phyloP scores from a whole-genome alignment of 169 alveolate genomes.

The Babesia bigemina region DNA sequence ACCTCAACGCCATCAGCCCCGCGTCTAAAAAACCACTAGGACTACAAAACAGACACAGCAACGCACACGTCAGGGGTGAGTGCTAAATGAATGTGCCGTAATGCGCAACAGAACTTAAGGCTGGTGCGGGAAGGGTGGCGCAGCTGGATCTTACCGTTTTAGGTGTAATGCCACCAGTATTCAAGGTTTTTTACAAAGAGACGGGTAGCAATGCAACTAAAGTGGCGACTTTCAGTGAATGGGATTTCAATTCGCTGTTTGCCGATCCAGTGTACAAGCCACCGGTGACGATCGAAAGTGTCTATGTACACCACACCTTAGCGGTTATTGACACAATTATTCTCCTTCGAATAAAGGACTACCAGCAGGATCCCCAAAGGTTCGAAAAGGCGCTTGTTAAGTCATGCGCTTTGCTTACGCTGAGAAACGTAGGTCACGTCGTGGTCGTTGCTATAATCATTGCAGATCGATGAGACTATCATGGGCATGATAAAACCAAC shows the following conservation, averaged over 20 bases:
- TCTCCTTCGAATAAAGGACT: slow-evolving; percentile 18
- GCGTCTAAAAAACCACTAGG: slow-evolving; percentile 38
- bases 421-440: slow-evolving; percentile 36
- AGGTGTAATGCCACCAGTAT: slow-evolving; percentile 43
- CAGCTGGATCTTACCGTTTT: slow-evolving; percentile 58
- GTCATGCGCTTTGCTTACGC: slow-evolving; percentile 40
- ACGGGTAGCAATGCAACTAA: slow-evolving; percentile 6
- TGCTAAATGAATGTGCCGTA: not conserved
- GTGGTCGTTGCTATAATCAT: not conserved
- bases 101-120: slow-evolving; percentile 35
- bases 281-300: slow-evolving; percentile 23
- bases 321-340: slow-evolving; percentile 42
- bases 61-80: slow-evolving; percentile 56
- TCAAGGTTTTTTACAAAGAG: slow-evolving; percentile 40
- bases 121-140: slow-evolving; percentile 48
- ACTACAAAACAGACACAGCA: slow-evolving; percentile 48
- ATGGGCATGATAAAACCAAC: slow-evolving; percentile 39
- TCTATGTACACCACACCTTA: slow-evolving; percentile 18
- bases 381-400: slow-evolving; percentile 17
- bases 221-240: slow-evolving; percentile 22
- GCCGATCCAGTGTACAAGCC: slow-evolving; percentile 29
- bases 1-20: slow-evolving; percentile 25
- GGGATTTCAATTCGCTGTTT: slow-evolving; percentile 28
- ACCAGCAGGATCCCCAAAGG: slow-evolving; percentile 21
- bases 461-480: slow-evolving; percentile 44